A percentile compares a stretch with the other conserved stretches of the same genome.
Evolutionary conservation across 805 yeast genomes (phyloP).

Genomic region (Helenozyma baotianmanensis): DNA sequence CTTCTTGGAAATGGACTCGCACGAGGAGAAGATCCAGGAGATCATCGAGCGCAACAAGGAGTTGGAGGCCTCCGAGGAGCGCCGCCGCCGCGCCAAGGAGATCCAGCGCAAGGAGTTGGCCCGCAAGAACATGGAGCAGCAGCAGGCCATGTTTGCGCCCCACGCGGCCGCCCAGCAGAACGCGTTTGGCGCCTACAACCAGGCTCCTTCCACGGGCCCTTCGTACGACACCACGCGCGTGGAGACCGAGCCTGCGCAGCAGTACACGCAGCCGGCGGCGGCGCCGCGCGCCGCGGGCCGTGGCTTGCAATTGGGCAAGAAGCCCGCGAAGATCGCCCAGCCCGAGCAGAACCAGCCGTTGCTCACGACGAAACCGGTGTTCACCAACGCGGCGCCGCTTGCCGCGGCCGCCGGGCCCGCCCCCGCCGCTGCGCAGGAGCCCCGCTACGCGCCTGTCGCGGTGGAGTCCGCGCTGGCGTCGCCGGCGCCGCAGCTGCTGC

Average conservation of each 20-base stretch:
- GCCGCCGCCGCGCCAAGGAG: slow-evolving; percentile 91
- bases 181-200: slow-evolving; percentile 9
- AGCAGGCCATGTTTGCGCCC: slow-evolving; percentile 7
- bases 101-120: slow-evolving; percentile 76
- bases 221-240: slow-evolving; percentile 6
- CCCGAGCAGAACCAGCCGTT: slow-evolving; percentile 18
- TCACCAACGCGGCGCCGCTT: slow-evolving; percentile 18
- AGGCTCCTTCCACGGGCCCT: slow-evolving; percentile 15
- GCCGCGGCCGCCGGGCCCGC: slow-evolving; percentile 4
- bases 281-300: slow-evolving; percentile 38
- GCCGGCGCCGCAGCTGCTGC: slow-evolving; percentile 12
- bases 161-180: slow-evolving; percentile 4
- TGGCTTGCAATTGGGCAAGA: slow-evolving; percentile 76
- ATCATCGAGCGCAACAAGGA: slow-evolving; percentile 96
- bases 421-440: slow-evolving; percentile 27
- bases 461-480: slow-evolving; percentile 19
- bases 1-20: slow-evolving; percentile 94
- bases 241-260: slow-evolving; percentile 5
- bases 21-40: slow-evolving; percentile 97
- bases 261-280: neutral
- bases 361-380: slow-evolving; percentile 15
- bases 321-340: slow-evolving; percentile 31
- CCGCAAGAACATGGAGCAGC: slow-evolving; percentile 51
- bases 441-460: slow-evolving; percentile 21
- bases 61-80: slow-evolving; percentile 92